These are phyloP conservation scores for Sechiopsis laciniata DNA, from an alignment of 306 rosid species.

Conservation along the genomic window DNA sequence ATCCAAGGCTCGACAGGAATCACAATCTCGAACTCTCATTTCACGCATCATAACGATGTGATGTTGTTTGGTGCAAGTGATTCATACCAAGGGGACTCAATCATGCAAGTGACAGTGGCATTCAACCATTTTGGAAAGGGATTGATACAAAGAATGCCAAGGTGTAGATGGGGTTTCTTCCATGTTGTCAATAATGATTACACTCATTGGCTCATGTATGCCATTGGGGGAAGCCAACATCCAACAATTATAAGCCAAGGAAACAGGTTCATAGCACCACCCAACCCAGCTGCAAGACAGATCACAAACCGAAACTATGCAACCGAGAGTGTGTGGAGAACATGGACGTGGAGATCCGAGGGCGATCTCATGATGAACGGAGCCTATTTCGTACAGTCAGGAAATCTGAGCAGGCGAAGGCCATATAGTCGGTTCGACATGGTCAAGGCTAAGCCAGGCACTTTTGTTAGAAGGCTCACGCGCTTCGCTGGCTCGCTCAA, in stretches of 20 bases:
- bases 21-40: conserved; percentile 73
- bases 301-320: conserved; percentile 40
- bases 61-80: conserved; percentile 62
- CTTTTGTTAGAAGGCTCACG: conserved; percentile 33
- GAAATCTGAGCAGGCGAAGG: conserved; percentile 19
- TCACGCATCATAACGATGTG: conserved; percentile 62
- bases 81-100: conserved; percentile 27
- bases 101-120: conserved; percentile 57
- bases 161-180: conserved; percentile 59
- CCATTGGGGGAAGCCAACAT: conserved; percentile 68
- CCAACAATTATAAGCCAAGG: conserved; percentile 82
- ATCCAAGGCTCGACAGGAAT: conserved; percentile 65
- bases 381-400: conserved; percentile 40
- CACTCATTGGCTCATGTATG: conserved; percentile 81
- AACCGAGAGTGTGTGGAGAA: conserved; percentile 28
- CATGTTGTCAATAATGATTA: conserved; percentile 78
- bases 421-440: conserved; percentile 17
- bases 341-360: conserved; percentile 59
- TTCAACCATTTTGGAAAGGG: conserved; percentile 73
- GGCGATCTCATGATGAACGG: conserved; percentile 50
- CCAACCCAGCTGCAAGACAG: conserved; percentile 35
- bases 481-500: conserved; percentile 39
- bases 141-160: conserved; percentile 62
- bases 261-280: conserved; percentile 72
- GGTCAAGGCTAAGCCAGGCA: conserved; percentile 47